These are phyloP conservation scores for Aspergillus olivimuriae DNA, from an alignment of 495 filamentous ascomycete genomes.

Conservation along the genomic window DNA sequence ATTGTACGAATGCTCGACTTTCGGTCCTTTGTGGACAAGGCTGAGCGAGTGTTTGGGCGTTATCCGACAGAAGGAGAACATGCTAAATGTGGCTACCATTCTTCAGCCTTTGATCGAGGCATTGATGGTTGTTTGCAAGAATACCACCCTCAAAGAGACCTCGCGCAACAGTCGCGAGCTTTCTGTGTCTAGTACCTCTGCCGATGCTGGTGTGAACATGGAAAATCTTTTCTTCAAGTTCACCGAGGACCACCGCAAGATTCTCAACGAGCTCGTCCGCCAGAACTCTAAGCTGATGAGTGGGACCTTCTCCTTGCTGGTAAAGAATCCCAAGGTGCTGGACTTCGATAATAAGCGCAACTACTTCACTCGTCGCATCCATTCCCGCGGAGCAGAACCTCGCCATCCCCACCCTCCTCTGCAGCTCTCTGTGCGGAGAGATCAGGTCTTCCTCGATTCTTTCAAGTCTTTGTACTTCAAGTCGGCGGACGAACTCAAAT, in stretches of 20 bases:
- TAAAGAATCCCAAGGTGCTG: conserved; percentile 97
- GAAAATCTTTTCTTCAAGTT: conserved; percentile 96
- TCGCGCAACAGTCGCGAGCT: conserved; percentile 60
- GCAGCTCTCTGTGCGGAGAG: conserved; percentile 83
- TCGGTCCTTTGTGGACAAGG: conserved; percentile 84
- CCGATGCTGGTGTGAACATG: conserved; percentile 63
- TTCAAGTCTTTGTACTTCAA: conserved; percentile 97
- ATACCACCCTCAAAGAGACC: conserved; percentile 73
- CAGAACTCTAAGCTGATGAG: conserved; percentile 98
- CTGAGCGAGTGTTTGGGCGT: conserved; percentile 86
- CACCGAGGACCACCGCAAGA: conserved; percentile 96
- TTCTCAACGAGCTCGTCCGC: conserved; percentile 95
- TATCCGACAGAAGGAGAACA: conserved; percentile 84
- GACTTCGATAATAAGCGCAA: conserved; percentile 99
- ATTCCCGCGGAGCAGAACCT: conserved; percentile 62
- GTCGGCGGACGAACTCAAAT: conserved; percentile 90
- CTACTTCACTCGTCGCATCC: conserved; percentile 92
- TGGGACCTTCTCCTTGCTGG: conserved; percentile 87
- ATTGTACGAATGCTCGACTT: conserved; percentile 85
- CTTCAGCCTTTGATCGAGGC: conserved; percentile 90
- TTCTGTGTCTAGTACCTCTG: conserved; percentile 67
- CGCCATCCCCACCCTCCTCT: conserved; percentile 67
- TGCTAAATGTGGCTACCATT: conserved; percentile 95
- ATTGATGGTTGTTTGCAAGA: conserved; percentile 99
- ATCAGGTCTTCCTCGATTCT: conserved; percentile 96